Conservation (phyloP, 1,284 basidiomycete species). For the Pulveroboletus sp. region DNA sequence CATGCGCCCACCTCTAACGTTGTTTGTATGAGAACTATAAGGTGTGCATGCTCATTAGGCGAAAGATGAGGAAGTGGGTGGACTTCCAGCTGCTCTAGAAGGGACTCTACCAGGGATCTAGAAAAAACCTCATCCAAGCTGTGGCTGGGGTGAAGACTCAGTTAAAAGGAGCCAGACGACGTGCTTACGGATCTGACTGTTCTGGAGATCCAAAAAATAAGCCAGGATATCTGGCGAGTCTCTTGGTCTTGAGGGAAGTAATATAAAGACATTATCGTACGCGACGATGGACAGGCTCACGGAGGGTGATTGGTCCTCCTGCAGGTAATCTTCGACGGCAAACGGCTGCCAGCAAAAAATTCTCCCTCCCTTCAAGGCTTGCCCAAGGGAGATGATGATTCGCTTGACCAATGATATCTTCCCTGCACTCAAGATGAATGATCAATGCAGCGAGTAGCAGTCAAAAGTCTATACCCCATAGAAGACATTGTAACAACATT, state of each 20-base stretch:
- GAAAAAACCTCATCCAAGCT: constrained; percentile 61
- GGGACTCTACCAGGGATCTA: constrained; percentile 51
- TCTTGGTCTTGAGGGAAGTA: constrained; percentile 25
- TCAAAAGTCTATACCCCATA: constrained; percentile 67
- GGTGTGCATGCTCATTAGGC: constrained; percentile 72
- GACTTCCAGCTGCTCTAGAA: constrained; percentile 64
- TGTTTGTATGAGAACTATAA: constrained; percentile 80
- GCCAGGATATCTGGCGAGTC: constrained; percentile 35
- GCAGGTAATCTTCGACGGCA: constrained; percentile 53
- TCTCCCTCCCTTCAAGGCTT: constrained; percentile 31
- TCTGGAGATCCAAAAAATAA: constrained; percentile 42
- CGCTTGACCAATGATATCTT: constrained; percentile 83
- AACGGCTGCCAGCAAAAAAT: constrained; percentile 42
- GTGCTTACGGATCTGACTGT: constrained; percentile 42
- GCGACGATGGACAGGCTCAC: constrained; percentile 11
- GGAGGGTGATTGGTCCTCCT: constrained; percentile 26
- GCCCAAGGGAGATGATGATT: constrained; percentile 67
- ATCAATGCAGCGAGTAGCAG: neutral
- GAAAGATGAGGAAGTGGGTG: constrained; percentile 68
- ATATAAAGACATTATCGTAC: neutral
- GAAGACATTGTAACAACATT: constrained; percentile 84
- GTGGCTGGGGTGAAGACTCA: neutral
- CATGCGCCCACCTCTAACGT: constrained; percentile 67
- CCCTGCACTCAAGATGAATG: constrained; percentile 41
- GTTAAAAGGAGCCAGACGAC: neutral